phyloP scores from a whole-genome alignment of 176 grass and related monocot species.

The Panicum miliaceum region DNA sequence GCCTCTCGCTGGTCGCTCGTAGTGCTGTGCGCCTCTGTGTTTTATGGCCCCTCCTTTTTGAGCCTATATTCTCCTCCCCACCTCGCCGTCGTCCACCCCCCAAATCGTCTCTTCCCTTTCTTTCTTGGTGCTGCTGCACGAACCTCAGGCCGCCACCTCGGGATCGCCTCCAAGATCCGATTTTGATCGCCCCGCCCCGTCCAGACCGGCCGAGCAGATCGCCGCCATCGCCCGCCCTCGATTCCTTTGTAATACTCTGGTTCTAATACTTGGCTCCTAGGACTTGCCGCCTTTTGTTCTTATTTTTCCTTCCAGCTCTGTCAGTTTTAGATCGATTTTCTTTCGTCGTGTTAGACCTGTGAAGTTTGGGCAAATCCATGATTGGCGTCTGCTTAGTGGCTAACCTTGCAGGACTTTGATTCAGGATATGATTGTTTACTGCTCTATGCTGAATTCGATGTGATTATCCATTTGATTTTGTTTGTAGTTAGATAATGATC shows the following conservation, averaged over 20 bases:
- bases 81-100: constrained; percentile 13
- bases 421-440: neutral
- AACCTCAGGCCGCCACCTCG: constrained; percentile 18
- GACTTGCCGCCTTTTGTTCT: neutral
- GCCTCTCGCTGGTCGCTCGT: neutral
- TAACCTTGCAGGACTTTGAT: neutral
- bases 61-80: neutral
- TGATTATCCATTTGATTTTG: neutral
- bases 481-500: neutral
- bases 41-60: neutral
- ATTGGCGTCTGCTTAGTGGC: neutral
- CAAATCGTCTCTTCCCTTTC: constrained; percentile 10
- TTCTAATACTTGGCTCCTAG: neutral
- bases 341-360: neutral
- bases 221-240: neutral
- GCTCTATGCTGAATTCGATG: neutral
- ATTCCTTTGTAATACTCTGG: constrained; percentile 23
- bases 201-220: neutral
- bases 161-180: constrained; percentile 31
- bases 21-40: constrained; percentile 19
- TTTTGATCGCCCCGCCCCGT: constrained; percentile 16
- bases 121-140: constrained; percentile 31
- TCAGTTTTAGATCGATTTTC: neutral
- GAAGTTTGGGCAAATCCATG: neutral
- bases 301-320: neutral